A percentile compares a stretch with the other conserved stretches of the same genome.
Evolutionary conservation across 495 filamentous ascomycete genomes (phyloP).

Genomic region (Staphylotrichum longicolle): DNA sequence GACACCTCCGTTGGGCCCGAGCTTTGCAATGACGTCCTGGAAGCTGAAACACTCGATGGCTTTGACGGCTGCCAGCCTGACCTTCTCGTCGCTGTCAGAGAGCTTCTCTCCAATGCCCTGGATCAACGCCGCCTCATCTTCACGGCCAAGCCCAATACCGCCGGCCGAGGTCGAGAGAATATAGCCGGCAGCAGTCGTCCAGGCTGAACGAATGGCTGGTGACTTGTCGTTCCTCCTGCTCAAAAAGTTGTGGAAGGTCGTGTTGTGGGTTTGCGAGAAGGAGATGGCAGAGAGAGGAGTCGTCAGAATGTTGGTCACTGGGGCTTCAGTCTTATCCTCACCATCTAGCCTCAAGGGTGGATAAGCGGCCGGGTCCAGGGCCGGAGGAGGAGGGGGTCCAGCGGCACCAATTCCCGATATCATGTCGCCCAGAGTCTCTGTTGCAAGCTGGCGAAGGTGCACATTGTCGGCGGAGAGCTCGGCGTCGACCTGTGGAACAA

Average conservation of each 20-base stretch:
- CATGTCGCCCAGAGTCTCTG: slow-evolving; percentile 92
- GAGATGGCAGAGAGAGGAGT: slow-evolving; percentile 78
- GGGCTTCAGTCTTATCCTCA: slow-evolving; percentile 44
- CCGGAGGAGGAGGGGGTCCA: slow-evolving; percentile 69
- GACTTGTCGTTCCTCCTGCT: slow-evolving; percentile 83
- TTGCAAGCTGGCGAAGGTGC: slow-evolving; percentile 79
- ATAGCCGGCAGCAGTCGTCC: slow-evolving; percentile 79
- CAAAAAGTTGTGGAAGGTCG: slow-evolving; percentile 76
- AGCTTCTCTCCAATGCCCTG: slow-evolving; percentile 74
- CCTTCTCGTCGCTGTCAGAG: slow-evolving; percentile 83
- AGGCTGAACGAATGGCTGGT: slow-evolving; percentile 71
- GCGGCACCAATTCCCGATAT: slow-evolving; percentile 87
- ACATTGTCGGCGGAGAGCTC: slow-evolving; percentile 88
- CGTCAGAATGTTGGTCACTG: slow-evolving; percentile 61
- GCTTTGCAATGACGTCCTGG: slow-evolving; percentile 71
- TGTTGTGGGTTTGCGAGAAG: slow-evolving; percentile 74
- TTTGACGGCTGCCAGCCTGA: slow-evolving; percentile 81
- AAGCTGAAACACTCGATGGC: slow-evolving; percentile 75
- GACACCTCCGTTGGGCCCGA: slow-evolving; percentile 71
- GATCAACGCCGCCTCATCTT: slow-evolving; percentile 71
- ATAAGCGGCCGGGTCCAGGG: slow-evolving; percentile 75
- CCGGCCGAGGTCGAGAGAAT: slow-evolving; percentile 82
- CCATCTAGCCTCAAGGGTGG: slow-evolving; percentile 68
- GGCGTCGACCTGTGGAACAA: slow-evolving; percentile 90
- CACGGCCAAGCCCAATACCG: slow-evolving; percentile 73